Evolutionary conservation across 495 filamentous ascomycete genomes (phyloP), one percentile per base, ranked within the genome.

Genomic region (Neurospora tetrasperma): DNA sequence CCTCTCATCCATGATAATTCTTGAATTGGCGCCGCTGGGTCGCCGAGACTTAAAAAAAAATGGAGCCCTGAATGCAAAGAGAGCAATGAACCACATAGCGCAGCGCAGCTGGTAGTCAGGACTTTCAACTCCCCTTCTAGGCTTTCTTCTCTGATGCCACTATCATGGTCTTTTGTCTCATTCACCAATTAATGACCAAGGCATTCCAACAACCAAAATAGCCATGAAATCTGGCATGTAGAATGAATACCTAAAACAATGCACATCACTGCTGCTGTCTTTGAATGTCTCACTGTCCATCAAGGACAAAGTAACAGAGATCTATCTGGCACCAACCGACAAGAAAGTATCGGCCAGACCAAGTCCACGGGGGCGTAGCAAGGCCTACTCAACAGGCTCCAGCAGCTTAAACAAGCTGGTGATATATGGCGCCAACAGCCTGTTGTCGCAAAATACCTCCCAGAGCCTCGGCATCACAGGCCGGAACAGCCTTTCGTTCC

Each of bases 401-500:
- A 82, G 54, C 42, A 82, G 39, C 76, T 79, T 74, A 4, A 80
- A 76, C 71, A 82, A 59, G 38, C 70, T 76, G 20, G 74, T 71
- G 39, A 80, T 69, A 39, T 81, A 74, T 62, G 78, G 75, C 71
- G 75, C 84, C 77, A 89, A 76, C 69, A 83, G 76, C 72, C 79
- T 81, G 70, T 89, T 89, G 78, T 88, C 85, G 8, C 83, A 84
- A 76, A 88, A 84, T 7, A 89, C 82, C 78, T 88, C 86, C 74
- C 80, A 86, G 41, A 89, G 75, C 38, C 83, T 78, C 23, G 78
- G 76, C 79, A 85, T 79, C 54, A 87, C 82, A 2, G 84, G 83
- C 72, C 85, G 80, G 78, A 89, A 89, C 66, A 88, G 75, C 69
- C 75, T 76, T 77, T 88, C 86, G 54, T 84, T 85, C 81, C 83